Evolutionary conservation across 768 basidiomycete genomes (phyloP).

Genomic region (Lactarius evosmus): DNA sequence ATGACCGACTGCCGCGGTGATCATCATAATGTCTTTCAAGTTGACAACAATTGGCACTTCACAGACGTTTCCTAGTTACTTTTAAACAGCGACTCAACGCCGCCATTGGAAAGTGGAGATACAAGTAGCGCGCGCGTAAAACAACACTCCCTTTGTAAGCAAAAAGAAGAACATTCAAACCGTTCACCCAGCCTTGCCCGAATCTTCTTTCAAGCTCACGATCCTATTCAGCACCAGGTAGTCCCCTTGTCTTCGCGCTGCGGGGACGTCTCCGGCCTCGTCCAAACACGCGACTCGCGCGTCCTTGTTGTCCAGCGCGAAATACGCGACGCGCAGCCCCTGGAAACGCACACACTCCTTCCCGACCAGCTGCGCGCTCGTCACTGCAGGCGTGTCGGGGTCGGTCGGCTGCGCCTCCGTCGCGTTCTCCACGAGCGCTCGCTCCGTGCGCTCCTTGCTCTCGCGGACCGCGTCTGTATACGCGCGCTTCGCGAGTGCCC

Average conservation of each 20-base stretch:
- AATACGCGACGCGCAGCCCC: slow-evolving; percentile 92
- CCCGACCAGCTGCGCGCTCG: slow-evolving; percentile 76
- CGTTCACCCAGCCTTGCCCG: slow-evolving; percentile 55
- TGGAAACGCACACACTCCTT: slow-evolving; percentile 96
- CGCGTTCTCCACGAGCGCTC: slow-evolving; percentile 50
- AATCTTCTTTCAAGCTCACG: slow-evolving; percentile 92
- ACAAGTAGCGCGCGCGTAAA: no score
- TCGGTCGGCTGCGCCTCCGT: slow-evolving; percentile 36
- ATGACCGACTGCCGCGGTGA: not conserved
- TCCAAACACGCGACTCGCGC: slow-evolving; percentile 63
- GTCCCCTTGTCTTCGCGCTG: slow-evolving; percentile 63
- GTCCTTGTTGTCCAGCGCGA: slow-evolving; percentile 82
- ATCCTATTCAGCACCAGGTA: slow-evolving; percentile 85
- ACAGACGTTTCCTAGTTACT: not conserved
- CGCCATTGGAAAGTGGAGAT: not conserved
- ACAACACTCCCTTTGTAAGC: not conserved
- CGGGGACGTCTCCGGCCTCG: slow-evolving; percentile 43
- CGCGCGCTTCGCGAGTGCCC: slow-evolving; percentile 68
- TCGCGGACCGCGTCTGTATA: slow-evolving; percentile 64
- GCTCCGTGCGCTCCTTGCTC: slow-evolving; percentile 57
- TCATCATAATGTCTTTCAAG: not conserved
- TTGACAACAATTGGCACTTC: not conserved
- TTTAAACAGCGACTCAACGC: not conserved
- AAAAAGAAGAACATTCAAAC: not conserved
- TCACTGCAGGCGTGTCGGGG: slow-evolving; percentile 66